Base-by-base conservation (phyloP, 768 basidiomycete species). In the Auricularia sp. region DNA sequence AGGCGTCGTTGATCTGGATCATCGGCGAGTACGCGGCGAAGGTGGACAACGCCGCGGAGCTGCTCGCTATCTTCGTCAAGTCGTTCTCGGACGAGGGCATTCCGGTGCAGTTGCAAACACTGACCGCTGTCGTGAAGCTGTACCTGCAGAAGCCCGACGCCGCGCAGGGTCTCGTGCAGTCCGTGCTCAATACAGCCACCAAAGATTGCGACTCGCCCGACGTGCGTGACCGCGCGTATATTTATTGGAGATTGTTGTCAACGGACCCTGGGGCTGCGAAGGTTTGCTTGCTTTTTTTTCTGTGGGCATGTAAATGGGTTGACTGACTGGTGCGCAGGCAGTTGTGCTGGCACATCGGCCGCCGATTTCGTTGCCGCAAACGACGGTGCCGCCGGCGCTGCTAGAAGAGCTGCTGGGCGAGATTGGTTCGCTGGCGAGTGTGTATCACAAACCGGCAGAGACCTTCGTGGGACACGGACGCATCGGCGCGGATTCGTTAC, bases 1-100 rank as follows among this genome's bases (percentile, higher is more conserved):
- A 98, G 72, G 92, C 95, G 1, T 95, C 95, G 2, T 79, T 99
- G 61, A 98, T 99, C 73, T 99, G 97, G 96, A 98, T 99, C 70
- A 94, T 98, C 68, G 96, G 96, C 64, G 94, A 98, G 77, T 98
- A 99, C 70, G 94, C 96, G 3, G 89, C 90, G 74, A 96, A 93
- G 77, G 98, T 98, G 68, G 93, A 95, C 69, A 99, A 99, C 68
- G 94, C 96, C 3, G 93, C 91, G 72, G 95, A 98, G 70, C 80
- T 99, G 29, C 79, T 98, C 68, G 83, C 85, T 14, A 87, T 89
- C 61, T 98, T 97, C 73, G 89, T 99, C 23, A 92, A 96, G 64
- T 81, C 87, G 2, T 98, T 98, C 77, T 87, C 83, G 35, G 97
- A 99, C 71, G 97, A 99, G 75, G 87, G 90, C 6, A 92, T 95